Conservation (phyloP, 2,329 filamentous ascomycete genomes). For the Cordyceps tenuipes region DNA sequence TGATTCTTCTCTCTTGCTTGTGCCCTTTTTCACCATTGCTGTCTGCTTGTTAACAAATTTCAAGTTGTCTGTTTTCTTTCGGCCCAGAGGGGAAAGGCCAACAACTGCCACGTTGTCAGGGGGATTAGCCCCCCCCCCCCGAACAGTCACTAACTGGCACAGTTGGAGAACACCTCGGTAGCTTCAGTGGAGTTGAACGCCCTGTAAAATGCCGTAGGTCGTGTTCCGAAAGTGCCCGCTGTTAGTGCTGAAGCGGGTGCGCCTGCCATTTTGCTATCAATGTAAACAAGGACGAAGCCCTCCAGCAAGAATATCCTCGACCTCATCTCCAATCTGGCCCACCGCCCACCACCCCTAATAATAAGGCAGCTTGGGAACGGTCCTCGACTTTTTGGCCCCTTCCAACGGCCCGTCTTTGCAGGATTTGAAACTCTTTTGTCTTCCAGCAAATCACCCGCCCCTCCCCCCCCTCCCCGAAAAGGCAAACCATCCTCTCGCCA, state of each 20-base stretch:
- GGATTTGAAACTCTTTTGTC: conserved; percentile 6
- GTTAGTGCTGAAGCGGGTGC: background rate
- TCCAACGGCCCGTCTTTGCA: conserved; percentile 3
- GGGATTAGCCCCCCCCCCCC: background rate
- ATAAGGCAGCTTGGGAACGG: background rate
- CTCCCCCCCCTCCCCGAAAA: background rate
- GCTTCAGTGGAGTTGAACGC: background rate
- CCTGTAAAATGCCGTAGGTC: background rate
- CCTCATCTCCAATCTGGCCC: conserved; percentile 10
- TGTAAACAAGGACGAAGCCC: conserved; percentile 4
- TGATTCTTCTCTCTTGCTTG: too few species aligned
- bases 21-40: too few species aligned
- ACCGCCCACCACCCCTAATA: background rate
- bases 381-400: conserved; percentile 3
- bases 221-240: background rate
- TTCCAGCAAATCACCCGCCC: background rate
- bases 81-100: background rate
- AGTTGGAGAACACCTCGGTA: too few species aligned
- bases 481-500: background rate
- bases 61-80: conserved; percentile 10
- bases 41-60: too few species aligned
- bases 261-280: background rate
- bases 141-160: too few species aligned
- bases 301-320: conserved; percentile 1
- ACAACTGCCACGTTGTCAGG: background rate